Conservation (phyloP, 2,329 filamentous ascomycete species). For the Chalara sp. region DNA sequence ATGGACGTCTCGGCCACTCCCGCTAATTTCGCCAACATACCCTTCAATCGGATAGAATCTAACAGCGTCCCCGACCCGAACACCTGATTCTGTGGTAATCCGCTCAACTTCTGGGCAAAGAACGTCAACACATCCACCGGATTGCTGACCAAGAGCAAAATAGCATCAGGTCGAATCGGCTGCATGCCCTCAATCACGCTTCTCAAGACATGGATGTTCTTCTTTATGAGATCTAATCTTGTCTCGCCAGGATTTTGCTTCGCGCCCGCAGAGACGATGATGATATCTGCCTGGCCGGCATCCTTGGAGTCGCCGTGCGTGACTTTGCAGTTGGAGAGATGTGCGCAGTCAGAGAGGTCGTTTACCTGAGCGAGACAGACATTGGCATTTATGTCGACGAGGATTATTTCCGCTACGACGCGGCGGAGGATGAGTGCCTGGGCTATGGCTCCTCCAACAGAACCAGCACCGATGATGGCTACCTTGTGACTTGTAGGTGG, state of each 20-base stretch:
- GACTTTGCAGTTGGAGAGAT: slow-evolving; percentile 36
- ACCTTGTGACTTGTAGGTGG: slow-evolving; percentile 23
- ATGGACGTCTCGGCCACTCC: slow-evolving; percentile 27
- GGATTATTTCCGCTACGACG: slow-evolving; percentile 43
- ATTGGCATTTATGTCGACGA: slow-evolving; percentile 43
- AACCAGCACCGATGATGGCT: slow-evolving; percentile 43
- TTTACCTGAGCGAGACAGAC: slow-evolving; percentile 42
- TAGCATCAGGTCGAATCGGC: slow-evolving; percentile 39
- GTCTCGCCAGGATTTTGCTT: slow-evolving; percentile 36
- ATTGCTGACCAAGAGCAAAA: slow-evolving; percentile 46
- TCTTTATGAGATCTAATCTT: slow-evolving; percentile 37
- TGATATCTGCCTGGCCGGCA: slow-evolving; percentile 45
- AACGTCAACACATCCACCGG: slow-evolving; percentile 48
- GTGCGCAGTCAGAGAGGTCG: slow-evolving; percentile 45
- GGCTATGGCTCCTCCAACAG: slow-evolving; percentile 43
- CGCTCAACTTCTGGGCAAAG: slow-evolving; percentile 39
- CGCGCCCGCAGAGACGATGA: slow-evolving; percentile 48
- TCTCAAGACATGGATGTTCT: slow-evolving; percentile 40
- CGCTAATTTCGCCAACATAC: slow-evolving; percentile 32
- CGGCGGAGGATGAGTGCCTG: slow-evolving; percentile 44
- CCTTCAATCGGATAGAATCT: slow-evolving; percentile 42
- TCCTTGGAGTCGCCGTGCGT: slow-evolving; percentile 38
- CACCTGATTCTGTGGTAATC: slow-evolving; percentile 41
- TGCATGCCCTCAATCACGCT: slow-evolving; percentile 41
- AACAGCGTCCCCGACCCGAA: slow-evolving; percentile 47